These are phyloP conservation scores for Xylaria intraflava DNA, from an alignment of 495 filamentous ascomycete species.

Conservation along the genomic window DNA sequence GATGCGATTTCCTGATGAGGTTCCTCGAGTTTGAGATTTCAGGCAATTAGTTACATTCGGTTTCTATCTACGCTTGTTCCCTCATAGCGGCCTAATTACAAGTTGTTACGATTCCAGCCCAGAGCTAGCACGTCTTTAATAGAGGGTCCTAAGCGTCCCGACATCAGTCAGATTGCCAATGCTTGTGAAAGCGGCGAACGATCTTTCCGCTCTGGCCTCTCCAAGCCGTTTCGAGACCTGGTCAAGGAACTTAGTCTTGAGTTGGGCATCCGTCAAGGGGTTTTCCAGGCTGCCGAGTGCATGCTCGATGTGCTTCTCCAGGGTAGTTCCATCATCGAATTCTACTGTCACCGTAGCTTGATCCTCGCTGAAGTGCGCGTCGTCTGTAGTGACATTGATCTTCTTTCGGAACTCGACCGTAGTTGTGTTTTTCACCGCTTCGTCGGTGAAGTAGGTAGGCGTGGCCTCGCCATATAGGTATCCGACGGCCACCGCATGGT, in stretches of 20 bases:
- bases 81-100: neutral
- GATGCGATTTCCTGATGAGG: neutral
- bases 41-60: neutral
- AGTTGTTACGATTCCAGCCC: neutral
- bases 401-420: conserved; percentile 36
- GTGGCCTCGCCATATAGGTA: conserved; percentile 46
- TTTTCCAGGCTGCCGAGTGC: conserved; percentile 45
- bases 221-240: conserved; percentile 26
- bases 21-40: neutral
- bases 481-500: conserved; percentile 44
- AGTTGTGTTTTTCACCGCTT: conserved; percentile 31
- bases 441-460: conserved; percentile 44
- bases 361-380: conserved; percentile 35
- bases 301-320: conserved; percentile 42
- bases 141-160: conserved; percentile 16
- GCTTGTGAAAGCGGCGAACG: conserved; percentile 29
- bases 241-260: conserved; percentile 43
- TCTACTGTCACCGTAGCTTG: conserved; percentile 34
- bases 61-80: neutral
- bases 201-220: conserved; percentile 23
- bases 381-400: conserved; percentile 33
- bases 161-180: conserved; percentile 25
- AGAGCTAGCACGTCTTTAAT: neutral
- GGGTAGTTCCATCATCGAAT: conserved; percentile 28
- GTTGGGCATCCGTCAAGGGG: conserved; percentile 39